phyloP scores from a whole-genome alignment of 2,329 filamentous ascomycete genomes.

The Monosporascus sp. region DNA sequence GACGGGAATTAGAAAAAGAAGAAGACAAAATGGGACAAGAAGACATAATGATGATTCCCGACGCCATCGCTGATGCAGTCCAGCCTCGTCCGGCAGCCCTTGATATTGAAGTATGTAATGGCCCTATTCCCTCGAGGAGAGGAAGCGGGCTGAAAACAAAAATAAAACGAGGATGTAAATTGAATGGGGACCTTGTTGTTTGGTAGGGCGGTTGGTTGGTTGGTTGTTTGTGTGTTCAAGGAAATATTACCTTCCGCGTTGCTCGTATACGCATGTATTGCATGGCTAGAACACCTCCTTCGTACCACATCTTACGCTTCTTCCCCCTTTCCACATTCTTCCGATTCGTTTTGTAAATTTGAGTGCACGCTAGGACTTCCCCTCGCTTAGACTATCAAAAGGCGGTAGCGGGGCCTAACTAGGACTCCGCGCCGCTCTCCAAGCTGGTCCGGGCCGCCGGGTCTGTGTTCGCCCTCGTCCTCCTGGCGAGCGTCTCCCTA shows the following conservation, averaged over 20 bases:
- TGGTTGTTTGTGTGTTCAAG: too few species aligned
- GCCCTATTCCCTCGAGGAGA: too few species aligned
- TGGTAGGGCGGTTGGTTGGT: too few species aligned
- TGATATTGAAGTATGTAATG: neutral
- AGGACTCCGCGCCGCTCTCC: neutral
- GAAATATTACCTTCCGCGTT: too few species aligned
- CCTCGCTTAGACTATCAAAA: neutral
- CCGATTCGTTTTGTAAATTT: neutral
- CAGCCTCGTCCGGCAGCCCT: neutral
- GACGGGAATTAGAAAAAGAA: neutral
- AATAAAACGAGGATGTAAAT: neutral
- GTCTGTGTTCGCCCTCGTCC: neutral
- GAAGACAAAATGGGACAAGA: neutral
- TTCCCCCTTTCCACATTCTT: neutral
- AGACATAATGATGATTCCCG: neutral
- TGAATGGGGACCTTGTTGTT: too few species aligned
- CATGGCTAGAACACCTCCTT: too few species aligned
- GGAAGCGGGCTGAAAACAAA: neutral
- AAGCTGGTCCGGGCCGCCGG: neutral
- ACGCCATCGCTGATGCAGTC: neutral
- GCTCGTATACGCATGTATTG: too few species aligned
- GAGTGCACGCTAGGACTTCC: neutral
- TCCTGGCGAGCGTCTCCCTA: constrained; percentile 10
- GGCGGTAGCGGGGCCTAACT: neutral
- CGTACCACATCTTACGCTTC: neutral